Percentiles rank a stretch among this genome's conserved stretches.
These are phyloP conservation scores for Exophiala spinifera DNA, from an alignment of 2,329 filamentous ascomycete species.

Conservation along the genomic window DNA sequence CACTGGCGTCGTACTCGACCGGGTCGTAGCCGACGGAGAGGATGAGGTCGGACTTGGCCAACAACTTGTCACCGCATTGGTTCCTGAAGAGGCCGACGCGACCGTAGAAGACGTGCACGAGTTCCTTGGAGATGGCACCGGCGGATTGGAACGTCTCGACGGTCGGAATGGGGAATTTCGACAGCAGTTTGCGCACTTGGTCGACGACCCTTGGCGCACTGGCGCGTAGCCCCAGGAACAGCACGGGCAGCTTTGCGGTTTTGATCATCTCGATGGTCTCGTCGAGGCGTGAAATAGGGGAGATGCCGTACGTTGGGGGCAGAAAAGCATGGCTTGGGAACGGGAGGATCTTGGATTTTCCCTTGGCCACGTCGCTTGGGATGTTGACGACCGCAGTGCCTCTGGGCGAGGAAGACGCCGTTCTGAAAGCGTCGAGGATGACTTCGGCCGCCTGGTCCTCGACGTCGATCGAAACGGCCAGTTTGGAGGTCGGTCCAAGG, in stretches of 20 bases:
- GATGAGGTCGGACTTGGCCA: conserved; percentile 45
- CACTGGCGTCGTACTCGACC: conserved; percentile 46
- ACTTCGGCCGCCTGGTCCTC: conserved; percentile 50
- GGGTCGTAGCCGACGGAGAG: conserved; percentile 49
- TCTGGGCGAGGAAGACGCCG: conserved; percentile 41
- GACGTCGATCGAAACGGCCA: conserved; percentile 42
- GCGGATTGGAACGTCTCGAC: conserved; percentile 53
- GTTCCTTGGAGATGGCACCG: conserved; percentile 44
- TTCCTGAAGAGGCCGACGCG: conserved; percentile 50
- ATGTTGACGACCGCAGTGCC: conserved; percentile 45
- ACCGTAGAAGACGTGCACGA: conserved; percentile 46
- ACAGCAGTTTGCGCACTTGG: conserved; percentile 43
- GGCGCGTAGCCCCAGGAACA: conserved; percentile 48
- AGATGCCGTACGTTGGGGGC: conserved; percentile 42
- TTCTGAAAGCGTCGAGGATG: conserved; percentile 46
- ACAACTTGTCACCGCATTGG: conserved; percentile 47
- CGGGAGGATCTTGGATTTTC: conserved; percentile 39
- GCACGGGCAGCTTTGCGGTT: conserved; percentile 40
- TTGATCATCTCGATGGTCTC: conserved; percentile 38
- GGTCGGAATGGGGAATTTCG: conserved; percentile 44
- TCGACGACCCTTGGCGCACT: conserved; percentile 41
- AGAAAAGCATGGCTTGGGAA: conserved; percentile 41
- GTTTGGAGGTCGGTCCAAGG: conserved; percentile 45
- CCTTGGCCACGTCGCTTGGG: conserved; percentile 45
- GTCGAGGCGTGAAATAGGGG: conserved; percentile 34